phyloP scores from a whole-genome alignment of 768 basidiomycete genomes.

The Tulasnella sp. region DNA sequence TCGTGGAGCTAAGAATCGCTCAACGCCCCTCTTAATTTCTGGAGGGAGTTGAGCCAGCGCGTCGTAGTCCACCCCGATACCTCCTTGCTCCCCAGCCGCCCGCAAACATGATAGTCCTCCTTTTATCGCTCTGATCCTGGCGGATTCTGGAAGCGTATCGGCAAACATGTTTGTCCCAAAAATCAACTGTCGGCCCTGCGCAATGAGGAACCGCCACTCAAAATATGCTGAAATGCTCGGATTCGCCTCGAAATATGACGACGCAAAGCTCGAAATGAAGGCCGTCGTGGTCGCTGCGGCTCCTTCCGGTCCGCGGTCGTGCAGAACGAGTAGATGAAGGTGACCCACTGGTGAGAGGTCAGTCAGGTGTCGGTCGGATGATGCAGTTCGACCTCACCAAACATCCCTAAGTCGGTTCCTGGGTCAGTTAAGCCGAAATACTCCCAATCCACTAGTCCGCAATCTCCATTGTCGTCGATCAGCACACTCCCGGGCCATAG shows the following conservation, averaged over 20 bases:
- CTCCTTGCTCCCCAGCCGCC: not conserved
- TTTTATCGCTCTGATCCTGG: not conserved
- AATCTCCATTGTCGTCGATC: not conserved
- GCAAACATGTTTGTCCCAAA: not conserved
- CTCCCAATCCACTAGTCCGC: slow-evolving; percentile 25
- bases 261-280: not conserved
- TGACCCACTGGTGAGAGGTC: not conserved
- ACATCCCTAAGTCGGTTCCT: not conserved
- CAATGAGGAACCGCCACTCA: not conserved
- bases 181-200: slow-evolving; percentile 6
- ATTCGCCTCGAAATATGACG: not conserved
- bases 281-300: not conserved
- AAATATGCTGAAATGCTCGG: not conserved
- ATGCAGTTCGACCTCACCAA: not conserved
- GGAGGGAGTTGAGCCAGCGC: not conserved
- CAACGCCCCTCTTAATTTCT: not conserved
- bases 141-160: not conserved
- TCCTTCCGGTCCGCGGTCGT: not conserved
- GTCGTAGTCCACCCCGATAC: not conserved
- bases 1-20: not conserved
- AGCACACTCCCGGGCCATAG: slow-evolving; percentile 7
- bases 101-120: not conserved
- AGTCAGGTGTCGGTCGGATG: not conserved
- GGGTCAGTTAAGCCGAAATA: slow-evolving; percentile 7
- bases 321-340: not conserved